Conservation (phyloP, 371 early-diverging fungal genomes). For the Mortierella sp. region DNA sequence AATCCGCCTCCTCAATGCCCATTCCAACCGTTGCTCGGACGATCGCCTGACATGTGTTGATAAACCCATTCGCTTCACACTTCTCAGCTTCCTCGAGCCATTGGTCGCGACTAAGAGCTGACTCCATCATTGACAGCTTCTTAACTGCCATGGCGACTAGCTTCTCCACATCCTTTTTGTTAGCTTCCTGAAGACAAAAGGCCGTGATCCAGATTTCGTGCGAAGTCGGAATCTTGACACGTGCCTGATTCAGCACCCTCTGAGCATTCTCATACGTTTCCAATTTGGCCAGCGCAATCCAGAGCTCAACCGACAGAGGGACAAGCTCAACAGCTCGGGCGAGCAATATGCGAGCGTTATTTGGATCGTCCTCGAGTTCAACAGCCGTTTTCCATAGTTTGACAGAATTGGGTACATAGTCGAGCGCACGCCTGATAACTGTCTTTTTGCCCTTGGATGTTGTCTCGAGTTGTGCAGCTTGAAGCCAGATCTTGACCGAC, state of each 20-base stretch:
- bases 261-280: slow-evolving; percentile 93
- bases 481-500: slow-evolving; percentile 93
- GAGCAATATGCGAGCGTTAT: slow-evolving; percentile 91
- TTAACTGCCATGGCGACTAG: slow-evolving; percentile 81
- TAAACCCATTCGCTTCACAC: slow-evolving; percentile 85
- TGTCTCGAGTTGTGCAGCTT: slow-evolving; percentile 89
- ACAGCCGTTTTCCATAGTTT: slow-evolving; percentile 94
- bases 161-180: slow-evolving; percentile 69
- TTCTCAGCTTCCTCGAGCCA: slow-evolving; percentile 93
- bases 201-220: slow-evolving; percentile 97
- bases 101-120: slow-evolving; percentile 82
- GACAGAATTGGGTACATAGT: slow-evolving; percentile 93
- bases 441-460: slow-evolving; percentile 81
- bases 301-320: slow-evolving; percentile 91
- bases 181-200: slow-evolving; percentile 92
- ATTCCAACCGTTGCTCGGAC: slow-evolving; percentile 82
- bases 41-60: slow-evolving; percentile 86
- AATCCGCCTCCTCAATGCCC: slow-evolving; percentile 86
- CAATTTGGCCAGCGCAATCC: slow-evolving; percentile 94
- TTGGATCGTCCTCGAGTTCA: slow-evolving; percentile 90
- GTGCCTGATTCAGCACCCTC: slow-evolving; percentile 90
- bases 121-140: slow-evolving; percentile 74
- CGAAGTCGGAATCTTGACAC: slow-evolving; percentile 85
- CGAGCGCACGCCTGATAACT: slow-evolving; percentile 94
- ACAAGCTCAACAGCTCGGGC: slow-evolving; percentile 94